These are phyloP conservation scores for Naganishia cerealis DNA, from an alignment of 1,284 basidiomycete species.

Conservation along the genomic window DNA sequence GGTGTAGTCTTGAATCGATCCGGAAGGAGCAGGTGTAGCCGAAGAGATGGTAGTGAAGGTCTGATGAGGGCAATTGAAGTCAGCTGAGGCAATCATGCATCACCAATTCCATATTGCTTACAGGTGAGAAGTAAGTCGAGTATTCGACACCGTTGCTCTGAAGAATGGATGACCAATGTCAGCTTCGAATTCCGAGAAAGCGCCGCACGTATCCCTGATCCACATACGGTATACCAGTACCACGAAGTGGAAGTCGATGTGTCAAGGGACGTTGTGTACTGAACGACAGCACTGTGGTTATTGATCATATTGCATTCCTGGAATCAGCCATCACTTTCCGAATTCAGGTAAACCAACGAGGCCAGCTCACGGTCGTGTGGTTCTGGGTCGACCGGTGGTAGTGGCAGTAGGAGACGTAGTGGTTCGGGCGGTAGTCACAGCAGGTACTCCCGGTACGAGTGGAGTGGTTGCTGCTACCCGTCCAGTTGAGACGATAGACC, in stretches of 20 bases:
- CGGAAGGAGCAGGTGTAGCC: conserved; percentile 27
- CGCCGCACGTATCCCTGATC: background rate
- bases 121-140: conserved; percentile 17
- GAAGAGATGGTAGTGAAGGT: conserved; percentile 24
- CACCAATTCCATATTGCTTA: background rate
- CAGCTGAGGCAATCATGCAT: background rate
- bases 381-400: conserved; percentile 11
- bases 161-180: background rate
- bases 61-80: background rate
- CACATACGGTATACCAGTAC: conserved; percentile 30
- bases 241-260: conserved; percentile 21
- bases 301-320: background rate
- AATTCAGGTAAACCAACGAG: background rate
- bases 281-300: conserved; percentile 10
- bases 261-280: background rate
- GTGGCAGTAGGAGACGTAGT: conserved; percentile 1
- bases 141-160: conserved; percentile 27
- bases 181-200: background rate
- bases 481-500: conserved; percentile 3
- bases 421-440: background rate
- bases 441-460: background rate
- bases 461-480: conserved; percentile 2
- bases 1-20: conserved; percentile 25
- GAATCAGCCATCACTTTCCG: background rate
- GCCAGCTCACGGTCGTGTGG: conserved; percentile 10